Base-by-base conservation (phyloP, 192 early-diverging fungal species). In the Linnemannia elongata region DNA sequence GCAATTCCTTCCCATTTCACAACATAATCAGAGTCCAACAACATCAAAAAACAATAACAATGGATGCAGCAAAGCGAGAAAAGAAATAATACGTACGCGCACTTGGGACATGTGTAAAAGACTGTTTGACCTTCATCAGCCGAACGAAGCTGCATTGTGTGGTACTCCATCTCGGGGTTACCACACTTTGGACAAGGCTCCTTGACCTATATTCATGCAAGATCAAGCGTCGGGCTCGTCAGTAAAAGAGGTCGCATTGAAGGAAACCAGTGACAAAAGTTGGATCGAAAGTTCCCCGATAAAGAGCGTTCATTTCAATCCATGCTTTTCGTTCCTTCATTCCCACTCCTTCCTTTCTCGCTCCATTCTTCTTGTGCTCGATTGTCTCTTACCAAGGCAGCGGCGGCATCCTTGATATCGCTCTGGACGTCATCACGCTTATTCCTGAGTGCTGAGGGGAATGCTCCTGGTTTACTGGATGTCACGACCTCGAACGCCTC, bases 91-190 rank as follows among this genome's bases (percentile, higher is more conserved):
- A 89, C 92, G 78, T 95, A 97, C 91, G 97, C 97, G 92, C 98
- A 99, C 90, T 98, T 97, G 52, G 94, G 92, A 90, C 98, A 99
- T 80, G 92, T 95, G 90, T 98, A 99, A 87, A 99, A 99, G n/a
- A 99, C 94, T n/a, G 98, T 99, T 90, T 99, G 98, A 55, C 98
- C 98, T 94, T 99, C 98, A 94, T 99, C 98, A 20, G 98, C 98
- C 79, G 96, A 97, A 63, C 98, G 96, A 86, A 99, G 90, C 88
- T 99, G 98, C 89, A 97, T 96, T 4, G 98, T 98, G 84, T 98
- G 95, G 89, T 96, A 99, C 22, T 94, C 95, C 96, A 99, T 97
- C 91, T 98, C 97, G 24, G 94, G 93, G 33, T 94, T 91, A 69
- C 95, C 98, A 88, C 98, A 99, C 74, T 97, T 94, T 30, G 96